Evolutionary conservation across 139 green algal genomes (phyloP).

Genomic region (Volvox reticuliferus): DNA sequence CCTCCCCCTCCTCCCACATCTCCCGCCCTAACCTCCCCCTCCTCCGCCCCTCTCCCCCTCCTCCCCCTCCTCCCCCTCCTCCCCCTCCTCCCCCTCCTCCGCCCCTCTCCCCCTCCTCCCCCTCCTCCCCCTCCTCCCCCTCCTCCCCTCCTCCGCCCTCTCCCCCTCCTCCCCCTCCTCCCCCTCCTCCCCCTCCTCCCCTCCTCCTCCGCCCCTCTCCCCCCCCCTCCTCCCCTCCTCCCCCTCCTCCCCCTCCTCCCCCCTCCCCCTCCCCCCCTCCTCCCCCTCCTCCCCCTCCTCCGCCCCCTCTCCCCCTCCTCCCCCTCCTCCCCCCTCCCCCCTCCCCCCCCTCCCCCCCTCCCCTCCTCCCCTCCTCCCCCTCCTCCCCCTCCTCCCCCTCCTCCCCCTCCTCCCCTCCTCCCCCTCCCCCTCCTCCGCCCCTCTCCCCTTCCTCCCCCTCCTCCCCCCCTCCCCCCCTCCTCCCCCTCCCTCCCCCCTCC

Average conservation of each 20-base stretch:
- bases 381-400: background rate
- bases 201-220: background rate
- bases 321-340: background rate
- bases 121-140: too few species aligned
- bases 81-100: too few species aligned
- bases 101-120: background rate
- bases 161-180: background rate
- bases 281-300: too few species aligned
- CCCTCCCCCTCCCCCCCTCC: background rate
- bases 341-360: too few species aligned
- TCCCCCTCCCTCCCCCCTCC: background rate
- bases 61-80: too few species aligned
- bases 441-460: background rate
- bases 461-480: too few species aligned
- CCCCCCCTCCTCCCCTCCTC: too few species aligned
- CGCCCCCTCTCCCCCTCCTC: background rate
- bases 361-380: background rate
- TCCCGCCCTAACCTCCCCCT: background rate
- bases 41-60: background rate
- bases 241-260: too few species aligned
- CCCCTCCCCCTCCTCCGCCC: too few species aligned
- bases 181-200: background rate
- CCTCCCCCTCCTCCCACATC: background rate
- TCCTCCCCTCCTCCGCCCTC: background rate
- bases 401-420: too few species aligned